Evolutionary conservation across 202 grass and related monocot species (phyloP).

Genomic region (Dendrocalamus latiflorus): DNA sequence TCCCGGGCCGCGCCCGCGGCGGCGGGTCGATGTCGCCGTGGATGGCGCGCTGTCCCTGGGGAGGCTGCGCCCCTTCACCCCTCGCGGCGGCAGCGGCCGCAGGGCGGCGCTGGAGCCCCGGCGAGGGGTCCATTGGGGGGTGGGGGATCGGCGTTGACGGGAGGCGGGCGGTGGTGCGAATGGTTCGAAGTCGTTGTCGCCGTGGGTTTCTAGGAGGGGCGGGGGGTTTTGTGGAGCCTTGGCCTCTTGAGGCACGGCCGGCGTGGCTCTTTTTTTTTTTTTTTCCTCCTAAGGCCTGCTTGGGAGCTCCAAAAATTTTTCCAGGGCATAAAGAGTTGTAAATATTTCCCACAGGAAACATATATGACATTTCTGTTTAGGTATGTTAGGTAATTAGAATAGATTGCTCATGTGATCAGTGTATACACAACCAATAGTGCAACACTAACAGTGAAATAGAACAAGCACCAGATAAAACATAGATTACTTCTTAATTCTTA

Average conservation of each 20-base stretch:
- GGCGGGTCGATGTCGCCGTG: constrained; percentile 54
- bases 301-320: too few species aligned
- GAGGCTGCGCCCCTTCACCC: background rate
- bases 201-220: constrained; percentile 29
- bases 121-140: constrained; percentile 31
- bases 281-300: too few species aligned
- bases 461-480: too few species aligned
- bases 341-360: too few species aligned
- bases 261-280: background rate
- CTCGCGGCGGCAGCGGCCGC: constrained; percentile 4
- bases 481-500: too few species aligned
- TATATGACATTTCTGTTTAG: too few species aligned
- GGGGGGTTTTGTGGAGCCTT: too few species aligned
- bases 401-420: too few species aligned
- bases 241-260: background rate
- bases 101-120: constrained; percentile 49
- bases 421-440: too few species aligned
- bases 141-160: background rate
- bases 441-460: too few species aligned
- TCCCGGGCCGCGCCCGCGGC: constrained; percentile 48
- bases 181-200: constrained; percentile 8
- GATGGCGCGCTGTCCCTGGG: constrained; percentile 22
- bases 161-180: background rate
- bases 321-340: too few species aligned
- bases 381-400: too few species aligned